Evolutionary conservation across 495 filamentous ascomycete species (phyloP).

Genomic region (Tuber calosporum): DNA sequence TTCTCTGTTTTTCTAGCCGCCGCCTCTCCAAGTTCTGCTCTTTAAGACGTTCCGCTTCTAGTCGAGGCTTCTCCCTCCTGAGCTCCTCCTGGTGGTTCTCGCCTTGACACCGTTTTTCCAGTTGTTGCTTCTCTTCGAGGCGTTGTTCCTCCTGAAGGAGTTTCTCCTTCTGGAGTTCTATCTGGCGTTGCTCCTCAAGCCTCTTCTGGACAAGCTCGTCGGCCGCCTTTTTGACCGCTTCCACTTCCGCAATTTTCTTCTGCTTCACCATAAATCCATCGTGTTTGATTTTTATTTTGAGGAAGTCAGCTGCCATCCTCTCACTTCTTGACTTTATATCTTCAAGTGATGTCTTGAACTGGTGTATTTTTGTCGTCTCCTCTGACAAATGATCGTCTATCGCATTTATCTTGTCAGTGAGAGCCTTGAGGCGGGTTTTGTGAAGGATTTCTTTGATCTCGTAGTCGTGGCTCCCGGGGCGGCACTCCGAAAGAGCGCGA

Average conservation of each 20-base stretch:
- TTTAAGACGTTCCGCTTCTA: conserved; percentile 47
- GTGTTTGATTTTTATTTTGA: background rate
- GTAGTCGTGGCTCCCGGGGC: background rate
- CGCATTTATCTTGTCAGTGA: background rate
- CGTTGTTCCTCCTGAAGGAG: background rate
- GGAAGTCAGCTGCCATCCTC: background rate
- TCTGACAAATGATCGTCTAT: background rate
- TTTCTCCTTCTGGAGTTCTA: conserved; percentile 8
- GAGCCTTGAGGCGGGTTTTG: background rate
- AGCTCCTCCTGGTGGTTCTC: background rate
- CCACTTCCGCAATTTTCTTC: background rate
- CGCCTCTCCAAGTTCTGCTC: conserved; percentile 57
- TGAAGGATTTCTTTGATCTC: background rate
- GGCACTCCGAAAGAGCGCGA: background rate
- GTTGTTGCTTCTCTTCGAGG: background rate
- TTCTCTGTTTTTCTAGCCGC: conserved; percentile 15
- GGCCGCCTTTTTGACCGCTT: background rate
- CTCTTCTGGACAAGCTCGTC: background rate
- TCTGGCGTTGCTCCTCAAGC: conserved; percentile 7
- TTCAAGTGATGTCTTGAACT: background rate
- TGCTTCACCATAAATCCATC: background rate
- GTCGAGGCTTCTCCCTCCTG: conserved; percentile 11
- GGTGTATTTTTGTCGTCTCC: background rate
- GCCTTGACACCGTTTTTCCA: background rate
- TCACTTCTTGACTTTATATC: conserved; percentile 13